Conservation (phyloP, 2,329 filamentous ascomycete genomes). For the Venturia asperata region DNA sequence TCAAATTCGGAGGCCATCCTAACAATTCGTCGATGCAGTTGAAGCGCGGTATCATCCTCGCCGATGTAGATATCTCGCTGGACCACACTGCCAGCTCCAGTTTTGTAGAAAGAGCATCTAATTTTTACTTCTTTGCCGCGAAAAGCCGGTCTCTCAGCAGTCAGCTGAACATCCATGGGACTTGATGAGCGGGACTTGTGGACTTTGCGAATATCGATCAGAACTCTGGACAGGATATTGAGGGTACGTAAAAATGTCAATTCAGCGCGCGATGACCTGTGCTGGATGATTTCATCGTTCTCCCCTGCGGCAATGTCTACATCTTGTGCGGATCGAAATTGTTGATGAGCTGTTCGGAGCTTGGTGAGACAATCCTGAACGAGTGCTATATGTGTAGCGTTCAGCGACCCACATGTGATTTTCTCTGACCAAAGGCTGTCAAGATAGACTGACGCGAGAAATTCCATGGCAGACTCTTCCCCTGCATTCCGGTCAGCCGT, state of each 20-base stretch:
- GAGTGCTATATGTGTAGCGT: slow-evolving; percentile 59
- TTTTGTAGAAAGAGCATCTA: slow-evolving; percentile 62
- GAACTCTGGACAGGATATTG: slow-evolving; percentile 31
- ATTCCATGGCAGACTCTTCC: slow-evolving; percentile 59
- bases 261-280: background rate
- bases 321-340: background rate
- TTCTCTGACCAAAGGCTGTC: slow-evolving; percentile 35
- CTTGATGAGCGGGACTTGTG: slow-evolving; percentile 26
- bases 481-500: slow-evolving; percentile 58
- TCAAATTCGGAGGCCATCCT: slow-evolving; percentile 51
- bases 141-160: slow-evolving; percentile 37
- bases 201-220: slow-evolving; percentile 28
- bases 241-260: slow-evolving; percentile 28
- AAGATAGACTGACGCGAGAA: slow-evolving; percentile 69
- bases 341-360: slow-evolving; percentile 33
- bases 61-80: slow-evolving; percentile 52
- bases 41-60: slow-evolving; percentile 60
- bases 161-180: background rate
- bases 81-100: background rate
- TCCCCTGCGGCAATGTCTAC: background rate
- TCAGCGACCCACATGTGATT: slow-evolving; percentile 40
- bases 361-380: slow-evolving; percentile 66
- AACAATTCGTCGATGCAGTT: slow-evolving; percentile 60
- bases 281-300: background rate
- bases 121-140: slow-evolving; percentile 60